These are phyloP conservation scores for Metschnikowia orientalis DNA, from an alignment of 805 yeast genomes.

Conservation along the genomic window DNA sequence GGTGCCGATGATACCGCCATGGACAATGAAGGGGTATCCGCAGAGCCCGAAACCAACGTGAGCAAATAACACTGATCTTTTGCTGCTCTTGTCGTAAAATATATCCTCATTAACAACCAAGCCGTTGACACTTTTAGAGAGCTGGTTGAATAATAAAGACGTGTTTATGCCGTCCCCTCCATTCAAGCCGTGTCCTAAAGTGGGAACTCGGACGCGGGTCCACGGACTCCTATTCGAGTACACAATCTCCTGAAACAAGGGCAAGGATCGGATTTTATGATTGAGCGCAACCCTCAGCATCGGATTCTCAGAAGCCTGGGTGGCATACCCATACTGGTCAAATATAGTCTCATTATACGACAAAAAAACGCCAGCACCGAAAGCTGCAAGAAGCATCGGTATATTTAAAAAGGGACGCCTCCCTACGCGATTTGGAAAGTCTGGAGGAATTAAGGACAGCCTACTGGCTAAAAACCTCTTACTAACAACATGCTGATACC, in stretches of 20 bases:
- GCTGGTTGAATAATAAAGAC: too few species aligned
- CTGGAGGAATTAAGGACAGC: not conserved
- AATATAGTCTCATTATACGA: constrained; percentile 32
- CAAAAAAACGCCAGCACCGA: constrained; percentile 29
- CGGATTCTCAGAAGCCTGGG: constrained; percentile 19
- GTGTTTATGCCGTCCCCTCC: too few species aligned
- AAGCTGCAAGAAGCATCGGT: constrained; percentile 20
- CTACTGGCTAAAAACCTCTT: too few species aligned
- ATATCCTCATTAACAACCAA: constrained; percentile 3
- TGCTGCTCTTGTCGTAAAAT: too few species aligned
- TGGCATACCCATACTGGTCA: constrained; percentile 27
- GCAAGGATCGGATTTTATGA: constrained; percentile 43
- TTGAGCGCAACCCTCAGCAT: constrained; percentile 40
- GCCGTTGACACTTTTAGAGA: constrained; percentile 1
- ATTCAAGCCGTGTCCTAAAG: too few species aligned
- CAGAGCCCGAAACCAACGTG: constrained; percentile 76
- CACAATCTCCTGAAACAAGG: constrained; percentile 47
- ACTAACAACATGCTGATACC: too few species aligned
- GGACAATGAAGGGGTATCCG: constrained; percentile 84
- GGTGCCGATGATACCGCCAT: constrained; percentile 85
- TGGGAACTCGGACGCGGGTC: too few species aligned
- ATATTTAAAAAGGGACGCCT: constrained; percentile 12
- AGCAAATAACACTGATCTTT: constrained; percentile 61
- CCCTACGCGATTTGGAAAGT: not conserved
- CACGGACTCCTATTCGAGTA: constrained; percentile 18